Percentiles rank a stretch among this genome's conserved stretches.
These are phyloP conservation scores for Tritrichomonas foetus DNA, from an alignment of 208 protist species.

Conservation along the genomic window DNA sequence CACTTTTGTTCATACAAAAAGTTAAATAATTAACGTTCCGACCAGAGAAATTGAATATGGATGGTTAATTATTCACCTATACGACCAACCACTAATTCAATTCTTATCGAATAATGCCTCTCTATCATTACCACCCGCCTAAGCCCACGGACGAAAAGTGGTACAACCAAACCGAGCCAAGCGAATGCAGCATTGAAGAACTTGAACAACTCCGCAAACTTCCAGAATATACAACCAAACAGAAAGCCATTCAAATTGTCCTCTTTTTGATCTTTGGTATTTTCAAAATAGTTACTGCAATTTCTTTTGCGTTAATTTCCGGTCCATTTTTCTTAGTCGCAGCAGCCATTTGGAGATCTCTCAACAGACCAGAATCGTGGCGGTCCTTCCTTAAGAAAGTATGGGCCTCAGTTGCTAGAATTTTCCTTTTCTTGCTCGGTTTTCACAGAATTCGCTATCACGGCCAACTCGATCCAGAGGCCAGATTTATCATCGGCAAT, in stretches of 20 bases:
- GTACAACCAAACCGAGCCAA: background rate
- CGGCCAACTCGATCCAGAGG: background rate
- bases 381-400: background rate
- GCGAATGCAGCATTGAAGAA: background rate
- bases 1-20: too few relatives aligned
- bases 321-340: background rate
- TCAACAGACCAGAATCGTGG: background rate
- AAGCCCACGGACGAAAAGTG: background rate
- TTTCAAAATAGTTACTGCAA: background rate
- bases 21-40: too few relatives aligned
- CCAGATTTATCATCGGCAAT: background rate
- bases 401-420: background rate
- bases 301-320: background rate
- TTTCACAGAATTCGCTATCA: background rate
- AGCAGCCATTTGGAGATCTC: background rate
- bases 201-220: background rate
- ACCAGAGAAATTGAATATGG: too few relatives aligned
- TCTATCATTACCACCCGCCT: background rate
- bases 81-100: too few relatives aligned
- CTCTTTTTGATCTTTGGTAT: background rate
- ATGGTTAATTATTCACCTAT: too few relatives aligned
- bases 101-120: too few relatives aligned
- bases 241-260: background rate
- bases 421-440: conserved; percentile 17
- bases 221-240: background rate